These are phyloP conservation scores for Tetrastigma voinierianum DNA, from an alignment of 164 flowering plant species.

Conservation along the genomic window DNA sequence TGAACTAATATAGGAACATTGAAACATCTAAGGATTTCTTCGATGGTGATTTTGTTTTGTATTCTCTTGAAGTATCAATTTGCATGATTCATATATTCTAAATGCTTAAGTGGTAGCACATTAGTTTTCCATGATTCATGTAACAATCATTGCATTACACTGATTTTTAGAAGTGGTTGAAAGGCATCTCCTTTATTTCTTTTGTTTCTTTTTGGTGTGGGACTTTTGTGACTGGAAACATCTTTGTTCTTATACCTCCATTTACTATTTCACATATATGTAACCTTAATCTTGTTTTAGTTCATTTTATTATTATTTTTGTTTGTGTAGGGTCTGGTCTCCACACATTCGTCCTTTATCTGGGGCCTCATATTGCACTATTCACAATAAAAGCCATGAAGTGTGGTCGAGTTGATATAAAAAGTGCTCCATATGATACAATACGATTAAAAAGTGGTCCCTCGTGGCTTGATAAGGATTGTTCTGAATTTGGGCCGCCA, in stretches of 20 bases:
- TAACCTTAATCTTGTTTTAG: background rate
- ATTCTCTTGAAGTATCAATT: too few species aligned
- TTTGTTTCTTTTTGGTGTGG: too few species aligned
- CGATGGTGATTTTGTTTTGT: too few species aligned
- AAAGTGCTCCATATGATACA: conserved; percentile 89
- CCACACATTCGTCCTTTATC: conserved; percentile 90
- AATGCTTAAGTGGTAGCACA: too few species aligned
- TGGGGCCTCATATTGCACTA: conserved; percentile 89
- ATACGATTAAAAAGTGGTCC: conserved; percentile 79
- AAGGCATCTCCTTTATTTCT: too few species aligned
- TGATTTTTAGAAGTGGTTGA: too few species aligned
- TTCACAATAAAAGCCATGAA: conserved; percentile 85
- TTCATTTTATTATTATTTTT: background rate
- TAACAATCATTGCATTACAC: too few species aligned
- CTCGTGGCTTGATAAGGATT: conserved; percentile 87
- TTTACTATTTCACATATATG: too few species aligned
- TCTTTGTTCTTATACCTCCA: background rate
- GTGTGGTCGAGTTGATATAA: conserved; percentile 89
- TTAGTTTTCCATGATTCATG: too few species aligned
- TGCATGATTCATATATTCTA: too few species aligned
- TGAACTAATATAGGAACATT: too few species aligned
- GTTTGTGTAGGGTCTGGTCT: conserved; percentile 79
- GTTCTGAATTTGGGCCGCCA: conserved; percentile 80
- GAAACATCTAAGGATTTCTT: too few species aligned
- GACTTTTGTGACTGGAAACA: background rate